Evolutionary conservation across 2,329 filamentous ascomycete genomes (phyloP).

Genomic region (Zasmidium angulare): DNA sequence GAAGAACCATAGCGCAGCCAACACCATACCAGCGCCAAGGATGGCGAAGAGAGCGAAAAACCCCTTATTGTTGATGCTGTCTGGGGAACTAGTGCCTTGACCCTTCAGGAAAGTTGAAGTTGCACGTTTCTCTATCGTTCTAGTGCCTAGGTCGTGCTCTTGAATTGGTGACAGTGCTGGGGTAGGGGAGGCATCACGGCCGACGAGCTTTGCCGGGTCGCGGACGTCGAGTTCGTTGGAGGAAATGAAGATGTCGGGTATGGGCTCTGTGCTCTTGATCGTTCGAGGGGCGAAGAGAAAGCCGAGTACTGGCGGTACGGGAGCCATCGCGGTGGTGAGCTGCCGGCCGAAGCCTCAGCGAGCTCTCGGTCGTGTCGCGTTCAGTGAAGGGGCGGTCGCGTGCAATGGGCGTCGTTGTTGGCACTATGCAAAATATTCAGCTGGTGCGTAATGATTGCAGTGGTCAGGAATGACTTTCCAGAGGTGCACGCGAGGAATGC

Average conservation of each 20-base stretch:
- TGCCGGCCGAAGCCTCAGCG: conserved; percentile 34
- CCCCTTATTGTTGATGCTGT: conserved; percentile 52
- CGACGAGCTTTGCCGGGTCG: conserved; percentile 1
- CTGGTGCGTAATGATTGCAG: conserved; percentile 4
- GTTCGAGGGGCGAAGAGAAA: conserved; percentile 24
- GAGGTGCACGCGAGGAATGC: conserved; percentile 2
- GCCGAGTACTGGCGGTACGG: conserved; percentile 24
- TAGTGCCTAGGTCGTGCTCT: conserved; percentile 14
- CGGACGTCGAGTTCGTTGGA: conserved; percentile 31
- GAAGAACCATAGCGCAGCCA: conserved; percentile 91
- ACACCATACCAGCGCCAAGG: conserved; percentile 73
- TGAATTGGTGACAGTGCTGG: conserved; percentile 10
- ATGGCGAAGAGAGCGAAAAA: conserved; percentile 85
- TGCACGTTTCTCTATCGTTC: conserved; percentile 14
- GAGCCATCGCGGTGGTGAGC: conserved; percentile 28
- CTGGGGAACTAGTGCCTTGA: conserved; percentile 37
- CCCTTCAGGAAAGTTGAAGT: conserved; percentile 28
- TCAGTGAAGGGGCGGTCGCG: conserved; percentile 1
- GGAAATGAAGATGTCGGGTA: conserved; percentile 30
- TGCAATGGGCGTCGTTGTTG: not conserved
- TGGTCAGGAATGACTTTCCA: conserved; percentile 7
- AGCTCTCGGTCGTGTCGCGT: not conserved
- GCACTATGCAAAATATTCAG: conserved; percentile 1
- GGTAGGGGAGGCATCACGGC: conserved; percentile 6
- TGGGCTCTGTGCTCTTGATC: conserved; percentile 9